Evolutionary conservation across 108 stramenopile genomes (phyloP), one percentile per base, ranked within the genome.

Genomic region (Cyclotella baltica): DNA sequence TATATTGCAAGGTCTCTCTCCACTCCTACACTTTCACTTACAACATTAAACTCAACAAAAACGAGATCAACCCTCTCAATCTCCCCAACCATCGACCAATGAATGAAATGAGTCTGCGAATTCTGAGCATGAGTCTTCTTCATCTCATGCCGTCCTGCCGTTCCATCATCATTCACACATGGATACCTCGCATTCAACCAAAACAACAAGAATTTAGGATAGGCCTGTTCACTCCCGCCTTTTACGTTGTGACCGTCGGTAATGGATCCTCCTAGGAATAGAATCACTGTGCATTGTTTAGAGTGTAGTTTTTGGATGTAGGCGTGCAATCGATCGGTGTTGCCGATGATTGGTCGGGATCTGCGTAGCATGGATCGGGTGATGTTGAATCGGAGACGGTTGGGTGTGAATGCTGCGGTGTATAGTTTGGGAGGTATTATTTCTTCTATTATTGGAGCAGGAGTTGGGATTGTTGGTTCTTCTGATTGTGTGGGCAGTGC

Each of bases 181-280:
- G 59, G 59, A 35, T 70, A 70, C 51, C 33, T 25, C n/a, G 16
- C 61, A 71, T 78, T 78, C 37, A 78, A 33, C 77, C 77, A 78
- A 51, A 69, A 67, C 18, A 62, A 58, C 56, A 78, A 78, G 36
- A 65, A 55, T 25, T 63, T 71, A 15, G 77, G 69, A 78, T 71
- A 78, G 0, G 77, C 46, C 38, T 64, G 6, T 43, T 6, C 40
- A 43, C 6, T 10, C 40, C 40, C 40, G 10, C 40, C 40, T 43
- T n/a, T n/a, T n/a, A 56, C 72, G 36, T 78, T 40, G 27, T 78
- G 77, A 1, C 77, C 77, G 19, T 30, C 69, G 6, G 69, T 78
- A 59, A 78, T 67, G 29, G 72, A 73, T 0, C 79, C 79, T n/a
- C 79, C 79, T 35, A 80, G 25, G 36, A 80, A 73, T 2, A 80